These are phyloP conservation scores for Chlorella sp. DNA, from an alignment of 139 green algal species.

Conservation along the genomic window DNA sequence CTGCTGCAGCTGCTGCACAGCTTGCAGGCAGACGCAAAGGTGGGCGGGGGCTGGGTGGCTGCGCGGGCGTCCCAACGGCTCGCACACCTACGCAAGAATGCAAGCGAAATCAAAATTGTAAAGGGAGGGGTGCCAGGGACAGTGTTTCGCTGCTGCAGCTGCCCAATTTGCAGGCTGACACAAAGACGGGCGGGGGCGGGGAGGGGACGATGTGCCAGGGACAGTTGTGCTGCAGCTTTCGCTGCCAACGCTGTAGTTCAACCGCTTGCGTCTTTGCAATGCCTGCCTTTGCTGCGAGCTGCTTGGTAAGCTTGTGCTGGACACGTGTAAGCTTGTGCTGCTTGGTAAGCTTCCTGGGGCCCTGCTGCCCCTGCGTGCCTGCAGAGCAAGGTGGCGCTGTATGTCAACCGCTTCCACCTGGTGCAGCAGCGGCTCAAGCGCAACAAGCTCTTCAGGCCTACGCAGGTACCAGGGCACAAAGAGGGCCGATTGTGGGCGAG, in stretches of 20 bases:
- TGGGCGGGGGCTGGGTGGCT: not conserved
- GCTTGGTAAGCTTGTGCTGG: no score
- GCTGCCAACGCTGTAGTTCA: not conserved
- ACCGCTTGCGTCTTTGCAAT: not conserved
- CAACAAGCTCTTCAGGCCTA: slow-evolving; percentile 66
- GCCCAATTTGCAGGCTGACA: slow-evolving; percentile 19
- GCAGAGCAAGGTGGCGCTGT: slow-evolving; percentile 79
- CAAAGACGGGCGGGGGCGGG: slow-evolving; percentile 22
- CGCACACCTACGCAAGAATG: no score
- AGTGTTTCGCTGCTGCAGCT: not conserved
- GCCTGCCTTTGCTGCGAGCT: not conserved
- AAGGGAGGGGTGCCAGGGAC: not conserved
- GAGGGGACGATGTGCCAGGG: not conserved
- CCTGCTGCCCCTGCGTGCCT: not conserved
- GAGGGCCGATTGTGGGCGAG: not conserved
- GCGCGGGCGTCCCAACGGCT: no score
- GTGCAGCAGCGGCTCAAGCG: slow-evolving; percentile 79
- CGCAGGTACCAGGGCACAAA: not conserved
- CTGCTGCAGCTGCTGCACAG: not conserved
- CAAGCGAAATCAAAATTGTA: no score
- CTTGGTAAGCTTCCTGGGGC: no score
- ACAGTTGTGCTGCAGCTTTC: not conserved
- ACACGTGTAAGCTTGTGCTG: no score
- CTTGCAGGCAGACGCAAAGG: slow-evolving; percentile 39
- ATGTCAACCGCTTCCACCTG: slow-evolving; percentile 75